A percentile compares a stretch with the other conserved stretches of the same genome.
Evolutionary conservation across 495 filamentous ascomycete species (phyloP).

Genomic region (Tuber calosporum): DNA sequence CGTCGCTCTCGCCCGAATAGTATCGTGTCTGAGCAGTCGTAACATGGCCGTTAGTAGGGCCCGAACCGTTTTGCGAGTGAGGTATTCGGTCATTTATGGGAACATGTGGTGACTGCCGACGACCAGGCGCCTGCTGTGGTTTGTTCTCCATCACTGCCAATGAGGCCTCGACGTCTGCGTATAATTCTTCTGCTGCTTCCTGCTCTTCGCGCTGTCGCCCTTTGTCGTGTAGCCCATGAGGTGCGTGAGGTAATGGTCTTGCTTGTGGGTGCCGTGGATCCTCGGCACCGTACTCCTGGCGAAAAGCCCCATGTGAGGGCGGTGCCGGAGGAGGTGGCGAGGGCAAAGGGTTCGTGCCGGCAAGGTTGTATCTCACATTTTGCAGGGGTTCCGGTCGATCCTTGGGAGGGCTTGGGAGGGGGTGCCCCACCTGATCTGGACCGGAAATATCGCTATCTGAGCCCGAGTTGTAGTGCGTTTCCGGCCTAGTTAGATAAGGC

Average conservation of each 20-base stretch:
- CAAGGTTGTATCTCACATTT: slow-evolving; percentile 17
- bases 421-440: slow-evolving; percentile 30
- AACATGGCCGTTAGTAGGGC: slow-evolving; percentile 51
- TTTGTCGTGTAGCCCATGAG: slow-evolving; percentile 8
- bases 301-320: slow-evolving; percentile 46
- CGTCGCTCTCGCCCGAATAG: slow-evolving; percentile 65
- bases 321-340: slow-evolving; percentile 47
- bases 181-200: slow-evolving; percentile 34
- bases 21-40: slow-evolving; percentile 45
- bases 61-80: slow-evolving; percentile 45
- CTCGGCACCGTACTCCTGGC: slow-evolving; percentile 42
- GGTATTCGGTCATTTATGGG: slow-evolving; percentile 24
- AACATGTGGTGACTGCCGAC: slow-evolving; percentile 34
- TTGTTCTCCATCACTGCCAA: slow-evolving; percentile 34
- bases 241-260: slow-evolving; percentile 53
- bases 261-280: slow-evolving; percentile 53
- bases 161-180: slow-evolving; percentile 34
- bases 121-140: slow-evolving; percentile 13
- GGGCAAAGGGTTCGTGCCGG: slow-evolving; percentile 31
- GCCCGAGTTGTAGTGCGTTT: slow-evolving; percentile 41
- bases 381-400: slow-evolving; percentile 25
- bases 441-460: slow-evolving; percentile 40
- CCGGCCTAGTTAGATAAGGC: slow-evolving; percentile 27
- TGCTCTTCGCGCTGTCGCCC: slow-evolving; percentile 25
- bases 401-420: slow-evolving; percentile 38